These are phyloP conservation scores for Debaryomyces sp. DNA, from an alignment of 1,139 yeast genomes.

Conservation along the genomic window DNA sequence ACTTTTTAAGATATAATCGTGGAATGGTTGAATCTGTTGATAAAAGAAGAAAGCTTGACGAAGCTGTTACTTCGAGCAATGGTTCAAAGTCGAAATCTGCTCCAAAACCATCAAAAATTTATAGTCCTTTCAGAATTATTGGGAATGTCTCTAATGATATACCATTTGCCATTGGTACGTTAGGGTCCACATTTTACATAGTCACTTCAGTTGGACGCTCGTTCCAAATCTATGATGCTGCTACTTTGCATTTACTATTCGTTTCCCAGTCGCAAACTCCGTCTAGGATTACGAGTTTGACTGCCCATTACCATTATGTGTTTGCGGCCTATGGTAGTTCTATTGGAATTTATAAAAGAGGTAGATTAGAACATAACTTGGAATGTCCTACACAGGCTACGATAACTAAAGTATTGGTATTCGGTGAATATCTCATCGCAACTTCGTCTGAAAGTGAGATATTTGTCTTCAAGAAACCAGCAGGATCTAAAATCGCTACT, in stretches of 20 bases:
- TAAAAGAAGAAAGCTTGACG: constrained; percentile 32
- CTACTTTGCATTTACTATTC: constrained; percentile 81
- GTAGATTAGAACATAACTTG: constrained; percentile 64
- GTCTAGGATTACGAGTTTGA: constrained; percentile 65
- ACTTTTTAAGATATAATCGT: not conserved
- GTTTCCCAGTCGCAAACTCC: constrained; percentile 83
- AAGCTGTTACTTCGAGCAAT: not conserved
- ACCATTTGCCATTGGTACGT: constrained; percentile 86
- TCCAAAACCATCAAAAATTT: constrained; percentile 34
- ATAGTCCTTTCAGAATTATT: constrained; percentile 49
- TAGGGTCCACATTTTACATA: constrained; percentile 85
- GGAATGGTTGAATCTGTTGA: constrained; percentile 34
- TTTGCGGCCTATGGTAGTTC: constrained; percentile 75
- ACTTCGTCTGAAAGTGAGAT: constrained; percentile 55
- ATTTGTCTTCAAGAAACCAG: constrained; percentile 63
- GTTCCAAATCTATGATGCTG: constrained; percentile 92
- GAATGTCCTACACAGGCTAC: constrained; percentile 34
- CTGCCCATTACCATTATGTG: constrained; percentile 83
- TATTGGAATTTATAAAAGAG: constrained; percentile 83
- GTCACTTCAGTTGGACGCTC: constrained; percentile 90
- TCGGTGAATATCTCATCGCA: constrained; percentile 81
- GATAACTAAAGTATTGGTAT: constrained; percentile 57
- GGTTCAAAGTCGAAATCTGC: constrained; percentile 1
- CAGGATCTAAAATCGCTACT: constrained; percentile 54
- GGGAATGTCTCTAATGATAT: constrained; percentile 77